Evolutionary conservation across 1,284 basidiomycete genomes (phyloP).

Genomic region (Tetrapyrgos nigripes): DNA sequence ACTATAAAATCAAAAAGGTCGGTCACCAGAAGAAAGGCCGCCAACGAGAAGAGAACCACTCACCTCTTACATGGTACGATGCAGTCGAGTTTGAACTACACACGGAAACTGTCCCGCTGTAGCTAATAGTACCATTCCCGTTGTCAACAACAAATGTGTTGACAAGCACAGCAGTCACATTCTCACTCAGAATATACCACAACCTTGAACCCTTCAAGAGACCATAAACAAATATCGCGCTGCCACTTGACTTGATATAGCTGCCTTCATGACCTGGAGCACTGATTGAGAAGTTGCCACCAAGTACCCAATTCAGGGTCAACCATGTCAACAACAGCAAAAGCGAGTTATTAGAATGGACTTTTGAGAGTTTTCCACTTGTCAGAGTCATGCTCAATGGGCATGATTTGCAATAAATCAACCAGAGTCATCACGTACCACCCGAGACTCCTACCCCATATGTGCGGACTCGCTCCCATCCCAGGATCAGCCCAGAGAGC

Average conservation of each 20-base stretch:
- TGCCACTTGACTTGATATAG: conserved; percentile 6
- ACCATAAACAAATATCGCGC: conserved; percentile 5
- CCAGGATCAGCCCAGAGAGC: conserved; percentile 5
- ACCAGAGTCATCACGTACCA: conserved; percentile 7
- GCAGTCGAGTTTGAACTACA: conserved; percentile 11
- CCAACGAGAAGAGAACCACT: neutral
- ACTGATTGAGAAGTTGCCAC: conserved; percentile 6
- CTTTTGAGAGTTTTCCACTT: neutral
- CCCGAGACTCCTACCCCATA: conserved; percentile 7
- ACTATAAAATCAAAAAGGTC: neutral
- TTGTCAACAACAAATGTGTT: neutral
- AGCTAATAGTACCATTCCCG: conserved; percentile 1
- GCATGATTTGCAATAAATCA: conserved; percentile 3
- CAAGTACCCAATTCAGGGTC: conserved; percentile 4
- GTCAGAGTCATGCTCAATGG: neutral
- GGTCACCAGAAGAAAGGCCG: neutral
- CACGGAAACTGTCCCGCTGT: conserved; percentile 4
- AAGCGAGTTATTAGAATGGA: neutral
- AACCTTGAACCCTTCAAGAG: conserved; percentile 7
- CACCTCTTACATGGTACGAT: conserved; percentile 10
- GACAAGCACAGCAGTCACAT: neutral
- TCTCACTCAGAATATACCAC: neutral
- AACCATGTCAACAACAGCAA: neutral
- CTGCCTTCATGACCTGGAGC: conserved; percentile 2
- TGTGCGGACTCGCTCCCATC: conserved; percentile 8